phyloP scores from a whole-genome alignment of 306 rosid species.

The Cicer bijugum region DNA sequence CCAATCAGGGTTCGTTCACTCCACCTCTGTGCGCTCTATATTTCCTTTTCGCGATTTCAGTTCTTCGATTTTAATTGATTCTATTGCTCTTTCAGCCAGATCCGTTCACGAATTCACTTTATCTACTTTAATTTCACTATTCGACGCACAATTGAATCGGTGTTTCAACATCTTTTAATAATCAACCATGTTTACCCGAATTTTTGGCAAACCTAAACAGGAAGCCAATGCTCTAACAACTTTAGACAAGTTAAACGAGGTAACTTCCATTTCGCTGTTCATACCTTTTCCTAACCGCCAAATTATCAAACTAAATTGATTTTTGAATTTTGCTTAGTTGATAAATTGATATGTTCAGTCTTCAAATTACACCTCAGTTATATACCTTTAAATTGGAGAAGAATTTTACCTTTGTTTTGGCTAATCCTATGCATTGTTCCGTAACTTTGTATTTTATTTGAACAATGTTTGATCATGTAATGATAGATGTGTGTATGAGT shows the following conservation, averaged over 20 bases:
- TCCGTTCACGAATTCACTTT: conserved; percentile 25
- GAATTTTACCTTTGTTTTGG: background rate
- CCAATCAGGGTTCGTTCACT: conserved; percentile 32
- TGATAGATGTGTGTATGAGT: background rate
- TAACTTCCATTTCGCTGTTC: conserved; percentile 24
- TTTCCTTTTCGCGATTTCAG: background rate
- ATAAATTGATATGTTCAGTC: background rate
- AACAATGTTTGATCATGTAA: background rate
- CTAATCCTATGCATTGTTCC: background rate
- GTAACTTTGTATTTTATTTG: background rate
- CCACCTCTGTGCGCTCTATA: background rate
- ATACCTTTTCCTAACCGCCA: background rate
- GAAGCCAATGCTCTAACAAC: conserved; percentile 72
- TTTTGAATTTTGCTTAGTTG: background rate
- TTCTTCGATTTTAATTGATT: conserved; percentile 9
- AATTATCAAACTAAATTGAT: background rate
- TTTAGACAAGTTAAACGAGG: conserved; percentile 90
- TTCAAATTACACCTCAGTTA: background rate
- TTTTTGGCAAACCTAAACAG: conserved; percentile 84
- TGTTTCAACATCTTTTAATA: conserved; percentile 43
- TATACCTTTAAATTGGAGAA: background rate
- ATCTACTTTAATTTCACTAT: conserved; percentile 20
- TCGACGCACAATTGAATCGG: conserved; percentile 46
- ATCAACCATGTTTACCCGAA: conserved; percentile 75
- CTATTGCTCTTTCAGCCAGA: conserved; percentile 8